These are phyloP conservation scores for Entomortierella parvispora DNA, from an alignment of 192 early-diverging fungal genomes.

Conservation along the genomic window DNA sequence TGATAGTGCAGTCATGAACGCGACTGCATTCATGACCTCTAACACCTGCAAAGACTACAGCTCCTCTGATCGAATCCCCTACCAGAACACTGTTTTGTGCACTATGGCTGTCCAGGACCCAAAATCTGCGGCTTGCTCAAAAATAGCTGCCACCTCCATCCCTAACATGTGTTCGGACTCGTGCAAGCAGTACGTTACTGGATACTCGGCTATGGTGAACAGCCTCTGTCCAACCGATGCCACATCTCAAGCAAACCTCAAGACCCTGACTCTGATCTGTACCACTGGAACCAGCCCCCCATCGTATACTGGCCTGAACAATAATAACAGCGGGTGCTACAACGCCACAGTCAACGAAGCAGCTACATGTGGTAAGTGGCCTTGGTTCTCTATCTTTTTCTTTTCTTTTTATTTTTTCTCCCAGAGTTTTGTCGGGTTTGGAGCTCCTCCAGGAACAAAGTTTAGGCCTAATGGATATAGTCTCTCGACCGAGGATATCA, in stretches of 20 bases:
- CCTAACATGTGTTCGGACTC: slow-evolving; percentile 11
- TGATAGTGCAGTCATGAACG: slow-evolving; percentile 8
- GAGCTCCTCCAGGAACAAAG: too few species aligned
- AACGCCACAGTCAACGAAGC: slow-evolving; percentile 21
- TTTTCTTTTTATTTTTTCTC: slow-evolving; percentile 7
- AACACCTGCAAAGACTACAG: slow-evolving; percentile 16
- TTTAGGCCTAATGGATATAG: too few species aligned
- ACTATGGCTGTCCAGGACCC: slow-evolving; percentile 4
- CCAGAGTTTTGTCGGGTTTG: not conserved
- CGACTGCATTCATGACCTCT: slow-evolving; percentile 8
- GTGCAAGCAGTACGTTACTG: slow-evolving; percentile 12
- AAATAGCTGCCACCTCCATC: not conserved
- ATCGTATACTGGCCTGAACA: not conserved
- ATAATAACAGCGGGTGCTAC: not conserved
- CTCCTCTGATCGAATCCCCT: slow-evolving; percentile 1
- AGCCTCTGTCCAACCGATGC: slow-evolving; percentile 5
- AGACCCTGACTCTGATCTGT: not conserved
- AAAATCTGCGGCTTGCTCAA: not conserved
- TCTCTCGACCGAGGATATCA: too few species aligned
- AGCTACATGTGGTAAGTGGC: slow-evolving; percentile 31
- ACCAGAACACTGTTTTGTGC: slow-evolving; percentile 34
- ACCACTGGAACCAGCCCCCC: not conserved
- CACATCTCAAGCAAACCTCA: not conserved
- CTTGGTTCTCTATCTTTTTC: not conserved
- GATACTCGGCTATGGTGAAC: not conserved